phyloP scores from a whole-genome alignment of 441 rosid genomes.

The Populus trichocarpa region DNA sequence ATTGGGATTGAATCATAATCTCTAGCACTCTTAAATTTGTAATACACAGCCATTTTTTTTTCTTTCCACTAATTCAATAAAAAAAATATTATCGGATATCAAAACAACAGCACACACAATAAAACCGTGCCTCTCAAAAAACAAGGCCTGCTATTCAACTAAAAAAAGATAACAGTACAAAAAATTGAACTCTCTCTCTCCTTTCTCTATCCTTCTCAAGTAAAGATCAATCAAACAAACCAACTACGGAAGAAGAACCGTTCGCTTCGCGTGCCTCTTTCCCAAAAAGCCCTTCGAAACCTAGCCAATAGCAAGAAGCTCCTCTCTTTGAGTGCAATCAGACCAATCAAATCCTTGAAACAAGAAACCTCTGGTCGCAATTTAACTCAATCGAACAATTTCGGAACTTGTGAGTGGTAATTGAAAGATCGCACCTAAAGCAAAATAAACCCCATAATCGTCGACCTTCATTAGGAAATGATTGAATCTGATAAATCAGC shows the following conservation, averaged over 20 bases:
- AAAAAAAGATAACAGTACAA: conserved; percentile 3
- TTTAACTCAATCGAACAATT: not conserved
- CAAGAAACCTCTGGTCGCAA: not conserved
- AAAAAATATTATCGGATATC: conserved; percentile 23
- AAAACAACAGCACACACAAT: conserved; percentile 9
- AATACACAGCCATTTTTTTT: conserved; percentile 85
- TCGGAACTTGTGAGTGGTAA: not conserved
- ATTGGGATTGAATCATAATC: conserved; percentile 86
- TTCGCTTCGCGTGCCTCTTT: not conserved
- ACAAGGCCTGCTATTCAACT: conserved; percentile 25
- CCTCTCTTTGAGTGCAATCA: not conserved
- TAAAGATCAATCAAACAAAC: conserved; percentile 23
- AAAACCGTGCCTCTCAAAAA: conserved; percentile 7
- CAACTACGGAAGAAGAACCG: conserved; percentile 21
- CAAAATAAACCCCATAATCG: not conserved
- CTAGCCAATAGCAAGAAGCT: not conserved
- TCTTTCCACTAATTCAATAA: conserved; percentile 9
- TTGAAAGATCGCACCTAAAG: conserved; percentile 6
- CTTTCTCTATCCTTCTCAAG: conserved; percentile 21
- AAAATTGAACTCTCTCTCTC: conserved; percentile 13
- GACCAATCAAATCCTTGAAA: not conserved
- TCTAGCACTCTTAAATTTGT: conserved; percentile 99
- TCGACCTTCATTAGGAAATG: not conserved
- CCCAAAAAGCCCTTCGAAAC: not conserved
- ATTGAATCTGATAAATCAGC: not conserved